Percentiles rank a stretch among this genome's conserved stretches.
These are phyloP conservation scores for Septoria petroselini DNA, from an alignment of 2,329 filamentous ascomycete genomes.

Conservation along the genomic window DNA sequence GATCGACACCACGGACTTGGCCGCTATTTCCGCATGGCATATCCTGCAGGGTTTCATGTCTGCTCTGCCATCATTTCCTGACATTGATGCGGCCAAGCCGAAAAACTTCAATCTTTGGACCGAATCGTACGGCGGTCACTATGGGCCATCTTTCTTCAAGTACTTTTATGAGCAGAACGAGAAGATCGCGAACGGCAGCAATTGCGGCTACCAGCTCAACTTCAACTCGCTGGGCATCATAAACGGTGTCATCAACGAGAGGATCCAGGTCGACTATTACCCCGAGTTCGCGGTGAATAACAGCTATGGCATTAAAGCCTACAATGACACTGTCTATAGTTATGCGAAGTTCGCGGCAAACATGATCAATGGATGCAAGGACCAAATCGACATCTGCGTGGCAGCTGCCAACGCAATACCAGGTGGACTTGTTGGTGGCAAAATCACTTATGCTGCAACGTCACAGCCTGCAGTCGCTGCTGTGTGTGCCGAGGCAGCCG, in stretches of 20 bases:
- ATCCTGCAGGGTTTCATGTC: constrained; percentile 55
- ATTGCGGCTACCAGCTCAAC: constrained; percentile 34
- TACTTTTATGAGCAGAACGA: constrained; percentile 36
- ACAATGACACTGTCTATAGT: constrained; percentile 54
- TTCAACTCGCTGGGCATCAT: constrained; percentile 44
- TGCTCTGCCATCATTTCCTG: constrained; percentile 46
- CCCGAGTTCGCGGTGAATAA: constrained; percentile 57
- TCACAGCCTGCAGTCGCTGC: constrained; percentile 48
- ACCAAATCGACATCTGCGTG: constrained; percentile 53
- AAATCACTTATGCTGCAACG: constrained; percentile 38
- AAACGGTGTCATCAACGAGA: constrained; percentile 54
- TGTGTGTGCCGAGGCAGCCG: constrained; percentile 54
- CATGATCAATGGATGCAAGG: constrained; percentile 49
- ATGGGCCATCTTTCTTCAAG: constrained; percentile 32
- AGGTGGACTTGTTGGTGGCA: constrained; percentile 30
- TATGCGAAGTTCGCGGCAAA: constrained; percentile 57
- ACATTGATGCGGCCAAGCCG: constrained; percentile 47
- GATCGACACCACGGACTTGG: constrained; percentile 56
- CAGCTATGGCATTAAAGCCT: constrained; percentile 56
- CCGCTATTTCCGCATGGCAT: constrained; percentile 56
- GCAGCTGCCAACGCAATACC: constrained; percentile 37
- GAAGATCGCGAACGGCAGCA: constrained; percentile 41
- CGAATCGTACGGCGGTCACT: constrained; percentile 35
- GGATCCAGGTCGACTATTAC: constrained; percentile 55
- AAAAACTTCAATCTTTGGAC: constrained; percentile 38